Evolutionary conservation across 2,329 filamentous ascomycete genomes (phyloP).

Genomic region (Colletotrichum chrysophilum): DNA sequence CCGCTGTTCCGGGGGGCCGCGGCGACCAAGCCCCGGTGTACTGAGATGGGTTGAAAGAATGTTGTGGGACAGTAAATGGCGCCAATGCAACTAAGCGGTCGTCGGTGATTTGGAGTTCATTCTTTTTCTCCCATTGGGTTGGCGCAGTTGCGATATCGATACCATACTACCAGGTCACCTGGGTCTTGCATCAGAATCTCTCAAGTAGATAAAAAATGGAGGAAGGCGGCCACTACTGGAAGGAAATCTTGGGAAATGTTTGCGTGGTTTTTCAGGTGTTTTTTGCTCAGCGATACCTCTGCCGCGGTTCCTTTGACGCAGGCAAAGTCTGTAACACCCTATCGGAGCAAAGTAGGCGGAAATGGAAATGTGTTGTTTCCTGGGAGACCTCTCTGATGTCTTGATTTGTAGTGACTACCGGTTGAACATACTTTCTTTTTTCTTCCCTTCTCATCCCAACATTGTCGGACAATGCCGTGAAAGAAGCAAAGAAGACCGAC

Average conservation of each 20-base stretch:
- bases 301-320: background rate
- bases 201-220: background rate
- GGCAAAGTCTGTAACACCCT: background rate
- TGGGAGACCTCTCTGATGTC: background rate
- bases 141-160: constrained; percentile 16
- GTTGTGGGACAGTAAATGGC: background rate
- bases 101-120: background rate
- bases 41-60: background rate
- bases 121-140: background rate
- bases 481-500: background rate
- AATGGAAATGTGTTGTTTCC: background rate
- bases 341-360: background rate
- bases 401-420: background rate
- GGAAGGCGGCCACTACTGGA: background rate
- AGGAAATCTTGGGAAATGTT: background rate
- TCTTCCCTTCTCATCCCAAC: background rate
- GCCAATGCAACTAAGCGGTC: background rate
- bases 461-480: background rate
- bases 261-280: background rate
- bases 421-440: background rate
- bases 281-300: constrained; percentile 13
- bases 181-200: background rate
- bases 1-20: constrained; percentile 8
- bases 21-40: constrained; percentile 19
- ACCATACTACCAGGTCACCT: constrained; percentile 9